Evolutionary conservation across 495 filamentous ascomycete genomes (phyloP).

Genomic region (Xylaria telfairii): DNA sequence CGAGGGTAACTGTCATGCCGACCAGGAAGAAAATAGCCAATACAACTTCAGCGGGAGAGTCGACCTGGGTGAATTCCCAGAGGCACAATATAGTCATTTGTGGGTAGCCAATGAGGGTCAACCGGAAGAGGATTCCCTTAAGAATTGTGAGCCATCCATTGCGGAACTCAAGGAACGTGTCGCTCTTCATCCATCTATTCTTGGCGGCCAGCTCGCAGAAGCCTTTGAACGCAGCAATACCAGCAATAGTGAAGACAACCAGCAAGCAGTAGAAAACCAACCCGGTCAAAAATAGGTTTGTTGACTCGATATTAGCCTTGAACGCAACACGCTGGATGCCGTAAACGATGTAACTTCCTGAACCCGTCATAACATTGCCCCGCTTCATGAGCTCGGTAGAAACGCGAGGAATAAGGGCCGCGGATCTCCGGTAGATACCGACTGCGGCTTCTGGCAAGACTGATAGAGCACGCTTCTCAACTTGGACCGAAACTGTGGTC

Average conservation of each 20-base stretch:
- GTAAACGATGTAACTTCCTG: constrained; percentile 69
- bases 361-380: constrained; percentile 52
- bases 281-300: constrained; percentile 94
- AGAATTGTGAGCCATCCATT: constrained; percentile 81
- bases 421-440: constrained; percentile 52
- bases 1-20: constrained; percentile 78
- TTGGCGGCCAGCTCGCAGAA: constrained; percentile 74
- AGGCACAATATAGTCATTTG: constrained; percentile 91
- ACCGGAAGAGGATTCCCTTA: constrained; percentile 90
- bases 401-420: constrained; percentile 51
- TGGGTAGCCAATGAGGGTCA: constrained; percentile 91
- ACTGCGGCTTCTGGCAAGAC: constrained; percentile 44
- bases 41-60: constrained; percentile 87
- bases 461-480: constrained; percentile 72
- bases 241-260: constrained; percentile 70
- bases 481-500: constrained; percentile 78
- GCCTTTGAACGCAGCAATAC: constrained; percentile 80
- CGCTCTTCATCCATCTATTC: constrained; percentile 77
- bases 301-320: constrained; percentile 80
- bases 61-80: constrained; percentile 88
- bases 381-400: constrained; percentile 49
- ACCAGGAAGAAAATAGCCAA: constrained; percentile 90
- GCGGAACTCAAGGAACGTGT: constrained; percentile 93
- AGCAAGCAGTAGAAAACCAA: constrained; percentile 90
- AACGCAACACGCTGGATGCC: constrained; percentile 94